A percentile compares a stretch with the other conserved stretches of the same genome.
phyloP scores from a whole-genome alignment of 1,284 basidiomycete species.

The Uromyces viciae-fabae region DNA sequence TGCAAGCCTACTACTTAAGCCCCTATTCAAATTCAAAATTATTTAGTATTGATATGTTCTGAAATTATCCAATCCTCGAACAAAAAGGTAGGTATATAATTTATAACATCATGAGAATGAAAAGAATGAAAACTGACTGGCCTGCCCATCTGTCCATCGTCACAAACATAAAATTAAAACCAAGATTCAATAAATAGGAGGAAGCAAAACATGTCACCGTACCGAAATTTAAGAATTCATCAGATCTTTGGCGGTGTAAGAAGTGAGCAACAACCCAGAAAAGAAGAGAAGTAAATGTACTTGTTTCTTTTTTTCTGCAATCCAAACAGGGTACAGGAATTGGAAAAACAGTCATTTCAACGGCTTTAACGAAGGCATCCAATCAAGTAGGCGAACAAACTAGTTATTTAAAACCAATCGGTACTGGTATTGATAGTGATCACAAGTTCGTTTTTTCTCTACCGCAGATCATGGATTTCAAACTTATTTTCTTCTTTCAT shows the following conservation, averaged over 20 bases:
- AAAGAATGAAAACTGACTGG: too few species aligned
- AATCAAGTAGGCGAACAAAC: conserved; percentile 57
- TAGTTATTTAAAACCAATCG: conserved; percentile 85
- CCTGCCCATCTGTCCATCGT: too few species aligned
- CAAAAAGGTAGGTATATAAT: too few species aligned
- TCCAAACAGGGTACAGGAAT: conserved; percentile 64
- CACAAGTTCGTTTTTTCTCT: conserved; percentile 77
- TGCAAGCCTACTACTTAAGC: too few species aligned
- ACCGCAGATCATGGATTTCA: neutral
- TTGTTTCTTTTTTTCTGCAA: neutral
- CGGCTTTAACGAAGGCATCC: conserved; percentile 74
- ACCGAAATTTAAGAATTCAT: conserved; percentile 74
- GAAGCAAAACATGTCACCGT: conserved; percentile 58
- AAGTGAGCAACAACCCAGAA: neutral
- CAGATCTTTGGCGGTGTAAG: conserved; percentile 70
- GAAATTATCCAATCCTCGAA: too few species aligned
- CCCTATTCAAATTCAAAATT: too few species aligned
- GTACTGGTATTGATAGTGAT: conserved; percentile 68
- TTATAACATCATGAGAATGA: too few species aligned
- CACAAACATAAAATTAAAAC: too few species aligned
- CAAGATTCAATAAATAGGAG: too few species aligned
- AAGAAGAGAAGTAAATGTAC: conserved; percentile 59
- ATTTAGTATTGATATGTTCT: too few species aligned
- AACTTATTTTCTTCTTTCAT: neutral
- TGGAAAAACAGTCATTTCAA: conserved; percentile 82